These are phyloP conservation scores for Holtermannia corniformis DNA, from an alignment of 768 basidiomycete species.

Conservation along the genomic window DNA sequence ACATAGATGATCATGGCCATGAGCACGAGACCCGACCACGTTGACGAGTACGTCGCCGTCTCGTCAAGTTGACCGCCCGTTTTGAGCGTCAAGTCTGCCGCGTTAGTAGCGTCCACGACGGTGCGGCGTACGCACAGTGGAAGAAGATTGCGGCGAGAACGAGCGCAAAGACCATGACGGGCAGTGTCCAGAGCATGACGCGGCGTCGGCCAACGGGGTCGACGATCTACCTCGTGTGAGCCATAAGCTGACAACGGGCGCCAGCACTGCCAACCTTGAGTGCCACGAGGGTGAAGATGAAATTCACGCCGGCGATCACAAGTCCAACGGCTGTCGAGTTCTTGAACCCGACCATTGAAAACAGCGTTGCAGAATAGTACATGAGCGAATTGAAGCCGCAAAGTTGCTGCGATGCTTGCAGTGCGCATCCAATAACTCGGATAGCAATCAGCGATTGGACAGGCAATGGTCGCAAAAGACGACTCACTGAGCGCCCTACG, in stretches of 20 bases:
- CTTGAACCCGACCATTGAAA: slow-evolving; percentile 69
- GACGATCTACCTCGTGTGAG: slow-evolving; percentile 48
- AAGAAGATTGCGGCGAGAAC: slow-evolving; percentile 58
- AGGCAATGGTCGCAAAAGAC: slow-evolving; percentile 19
- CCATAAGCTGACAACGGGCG: background rate
- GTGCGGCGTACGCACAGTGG: slow-evolving; percentile 54
- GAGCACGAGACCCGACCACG: slow-evolving; percentile 62
- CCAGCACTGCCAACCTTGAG: slow-evolving; percentile 38
- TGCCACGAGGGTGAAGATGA: slow-evolving; percentile 65
- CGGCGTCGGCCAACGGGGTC: slow-evolving; percentile 60
- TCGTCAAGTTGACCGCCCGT: slow-evolving; percentile 56
- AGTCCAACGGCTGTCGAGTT: slow-evolving; percentile 73
- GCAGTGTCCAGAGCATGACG: slow-evolving; percentile 62
- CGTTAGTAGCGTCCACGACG: slow-evolving; percentile 4
- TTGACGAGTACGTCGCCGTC: slow-evolving; percentile 51
- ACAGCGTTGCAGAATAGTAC: slow-evolving; percentile 62
- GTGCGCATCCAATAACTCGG: slow-evolving; percentile 63
- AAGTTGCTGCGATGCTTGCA: slow-evolving; percentile 75
- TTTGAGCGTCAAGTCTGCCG: slow-evolving; percentile 51
- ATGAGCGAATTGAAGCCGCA: slow-evolving; percentile 72
- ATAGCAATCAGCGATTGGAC: background rate
- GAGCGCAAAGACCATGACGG: slow-evolving; percentile 63
- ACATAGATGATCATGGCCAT: slow-evolving; percentile 75
- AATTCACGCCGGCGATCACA: slow-evolving; percentile 68
- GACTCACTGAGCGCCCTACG: slow-evolving; percentile 58